Evolutionary conservation across 2,329 filamentous ascomycete species (phyloP).

Genomic region (Ascochyta koolunga): DNA sequence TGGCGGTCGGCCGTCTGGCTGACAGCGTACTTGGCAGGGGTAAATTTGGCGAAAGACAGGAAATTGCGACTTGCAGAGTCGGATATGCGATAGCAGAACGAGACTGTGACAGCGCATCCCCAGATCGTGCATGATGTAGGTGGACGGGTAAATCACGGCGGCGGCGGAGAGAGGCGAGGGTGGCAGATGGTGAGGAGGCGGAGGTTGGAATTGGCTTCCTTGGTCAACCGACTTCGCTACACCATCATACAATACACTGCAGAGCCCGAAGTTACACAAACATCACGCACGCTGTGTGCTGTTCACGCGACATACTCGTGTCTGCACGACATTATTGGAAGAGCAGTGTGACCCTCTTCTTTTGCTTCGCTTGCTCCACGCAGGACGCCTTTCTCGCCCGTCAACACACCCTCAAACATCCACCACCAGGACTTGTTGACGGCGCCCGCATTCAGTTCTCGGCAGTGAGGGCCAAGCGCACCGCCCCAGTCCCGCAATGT

Average conservation of each 20-base stretch:
- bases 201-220: not conserved
- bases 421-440: conserved; percentile 7
- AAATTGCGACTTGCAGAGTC: not conserved
- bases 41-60: not conserved
- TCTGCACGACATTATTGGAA: conserved; percentile 18
- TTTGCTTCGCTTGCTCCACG: conserved; percentile 1
- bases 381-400: conserved; percentile 10
- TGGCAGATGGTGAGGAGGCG: not conserved
- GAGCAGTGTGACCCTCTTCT: conserved; percentile 7
- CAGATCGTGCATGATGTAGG: not conserved
- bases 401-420: conserved; percentile 10
- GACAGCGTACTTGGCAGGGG: conserved; percentile 19
- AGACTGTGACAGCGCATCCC: conserved; percentile 2
- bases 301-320: conserved; percentile 16
- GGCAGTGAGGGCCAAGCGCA: conserved; percentile 9
- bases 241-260: not conserved
- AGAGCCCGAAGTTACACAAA: conserved; percentile 1
- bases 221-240: not conserved
- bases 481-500: not conserved
- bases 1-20: conserved; percentile 1
- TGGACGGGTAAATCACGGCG: conserved; percentile 9
- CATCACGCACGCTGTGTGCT: conserved; percentile 2
- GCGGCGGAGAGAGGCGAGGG: not conserved
- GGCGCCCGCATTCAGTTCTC: conserved; percentile 1
- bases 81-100: not conserved